Evolutionary conservation across 1,139 yeast genomes (phyloP), one percentile per base, ranked within the genome.

Genomic region (Zygotorulaspora mrakii): DNA sequence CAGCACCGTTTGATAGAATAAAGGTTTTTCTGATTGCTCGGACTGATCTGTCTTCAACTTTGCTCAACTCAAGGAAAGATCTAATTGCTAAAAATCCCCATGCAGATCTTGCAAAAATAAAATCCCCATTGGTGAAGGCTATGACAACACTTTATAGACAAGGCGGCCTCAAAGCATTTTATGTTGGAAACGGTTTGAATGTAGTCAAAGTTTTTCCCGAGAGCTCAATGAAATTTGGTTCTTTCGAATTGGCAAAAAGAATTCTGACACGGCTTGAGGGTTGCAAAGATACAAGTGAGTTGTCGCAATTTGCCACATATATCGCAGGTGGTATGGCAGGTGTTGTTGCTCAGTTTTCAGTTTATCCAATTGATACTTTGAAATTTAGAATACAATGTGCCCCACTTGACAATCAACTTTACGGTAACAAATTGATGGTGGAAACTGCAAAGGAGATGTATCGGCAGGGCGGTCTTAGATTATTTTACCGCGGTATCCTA

Each of bases 241-340:
- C 95, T 3, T 91, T 91, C 62, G 98, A 91, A 62, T 76, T 89
- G 4, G 80, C 91, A 0, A 91, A 91, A 56, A 71, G 85, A 44
- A 60, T 82, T 31, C 69, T 91, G 55, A 83, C 95, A n/a, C 62
- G 68, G 22, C 47, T 88, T 5, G 96, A 87, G 63, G 95, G 95
- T 8, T 79, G 79, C 2, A 72, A 73, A 14, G 94, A 86, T 57
- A 76, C 85, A 2, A 65, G 82, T 1, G 77, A 86, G 37, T 66
- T 91, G 37, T 84, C 96, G 1, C 77, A 82, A 48, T 60, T 76
- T 0, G 75, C 96, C 0, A 88, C 96, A 0, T 91, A 88, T 59
- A 62, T 87, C 25, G 87, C 96, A 12, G 98, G 98, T 64, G 98
- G 98, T 31, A 62, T 91, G 38, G 98, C 96, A 31, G 98, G 98